phyloP scores from a whole-genome alignment of 1,284 basidiomycete genomes.

The Cryptococcus sp. region DNA sequence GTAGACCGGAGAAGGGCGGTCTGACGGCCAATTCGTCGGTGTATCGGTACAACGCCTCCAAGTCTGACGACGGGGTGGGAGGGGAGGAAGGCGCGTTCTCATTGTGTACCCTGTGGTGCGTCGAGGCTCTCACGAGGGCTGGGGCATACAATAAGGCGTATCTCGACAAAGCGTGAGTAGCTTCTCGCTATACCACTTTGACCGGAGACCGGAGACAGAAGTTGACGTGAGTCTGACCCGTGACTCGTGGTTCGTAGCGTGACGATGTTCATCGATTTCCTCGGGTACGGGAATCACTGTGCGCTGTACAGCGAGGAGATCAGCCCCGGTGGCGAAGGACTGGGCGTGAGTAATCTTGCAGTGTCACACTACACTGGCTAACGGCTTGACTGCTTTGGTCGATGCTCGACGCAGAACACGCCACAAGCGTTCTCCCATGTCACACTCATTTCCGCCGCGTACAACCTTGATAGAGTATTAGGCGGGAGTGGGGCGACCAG shows the following conservation, averaged over 20 bases:
- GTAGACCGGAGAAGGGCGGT: constrained; percentile 78
- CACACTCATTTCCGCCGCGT: constrained; percentile 52
- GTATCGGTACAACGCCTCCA: constrained; percentile 68
- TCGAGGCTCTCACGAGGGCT: constrained; percentile 82
- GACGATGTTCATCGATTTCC: constrained; percentile 49
- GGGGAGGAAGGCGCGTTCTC: constrained; percentile 78
- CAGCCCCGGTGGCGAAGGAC: constrained; percentile 52
- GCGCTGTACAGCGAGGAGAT: constrained; percentile 75
- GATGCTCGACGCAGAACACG: constrained; percentile 37
- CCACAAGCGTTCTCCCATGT: constrained; percentile 54
- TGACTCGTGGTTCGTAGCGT: constrained; percentile 62
- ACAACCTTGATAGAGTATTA: constrained; percentile 52
- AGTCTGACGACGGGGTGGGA: constrained; percentile 85
- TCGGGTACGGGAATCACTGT: constrained; percentile 78
- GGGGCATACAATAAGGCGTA: constrained; percentile 71
- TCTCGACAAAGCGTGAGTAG: constrained; percentile 62
- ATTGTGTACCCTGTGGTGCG: constrained; percentile 61
- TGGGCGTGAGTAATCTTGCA: constrained; percentile 35
- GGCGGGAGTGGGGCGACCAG: constrained; percentile 15
- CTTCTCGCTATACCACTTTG: neutral
- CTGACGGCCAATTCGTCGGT: constrained; percentile 70
- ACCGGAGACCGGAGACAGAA: neutral
- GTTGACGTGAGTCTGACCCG: neutral
- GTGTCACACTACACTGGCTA: too few species aligned
- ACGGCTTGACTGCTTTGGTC: neutral